Evolutionary conservation across 2,329 filamentous ascomycete species (phyloP).

Genomic region (Aspergillus niger): DNA sequence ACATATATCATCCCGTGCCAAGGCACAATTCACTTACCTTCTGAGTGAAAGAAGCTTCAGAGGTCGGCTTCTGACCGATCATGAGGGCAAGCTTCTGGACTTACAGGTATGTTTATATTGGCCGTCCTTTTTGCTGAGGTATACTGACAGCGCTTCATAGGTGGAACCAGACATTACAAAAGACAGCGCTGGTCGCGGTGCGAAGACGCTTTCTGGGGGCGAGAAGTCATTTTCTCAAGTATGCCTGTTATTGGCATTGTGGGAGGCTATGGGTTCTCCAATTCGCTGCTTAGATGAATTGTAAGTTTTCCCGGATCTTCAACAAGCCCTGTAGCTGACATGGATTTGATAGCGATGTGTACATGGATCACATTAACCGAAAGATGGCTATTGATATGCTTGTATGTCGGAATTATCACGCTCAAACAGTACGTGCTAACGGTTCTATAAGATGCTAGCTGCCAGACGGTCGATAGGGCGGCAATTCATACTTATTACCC

Average conservation of each 20-base stretch:
- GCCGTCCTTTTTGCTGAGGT: not conserved
- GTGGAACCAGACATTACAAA: constrained; percentile 70
- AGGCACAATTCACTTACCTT: constrained; percentile 83
- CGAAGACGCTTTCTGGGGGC: constrained; percentile 90
- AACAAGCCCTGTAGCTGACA: constrained; percentile 20
- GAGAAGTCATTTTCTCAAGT: constrained; percentile 99
- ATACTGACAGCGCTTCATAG: constrained; percentile 31
- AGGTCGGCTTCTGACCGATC: constrained; percentile 77
- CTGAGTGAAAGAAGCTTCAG: constrained; percentile 88
- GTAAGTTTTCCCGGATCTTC: constrained; percentile 39
- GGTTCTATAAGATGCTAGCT: constrained; percentile 68
- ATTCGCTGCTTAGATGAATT: constrained; percentile 96
- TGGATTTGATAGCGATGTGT: constrained; percentile 67
- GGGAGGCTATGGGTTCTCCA: constrained; percentile 97
- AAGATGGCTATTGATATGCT: constrained; percentile 93
- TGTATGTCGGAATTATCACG: constrained; percentile 53
- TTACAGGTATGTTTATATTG: constrained; percentile 60
- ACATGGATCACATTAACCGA: constrained; percentile 97
- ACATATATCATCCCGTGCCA: constrained; percentile 81
- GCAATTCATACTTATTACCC: constrained; percentile 96
- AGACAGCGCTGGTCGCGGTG: constrained; percentile 71
- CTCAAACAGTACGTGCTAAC: constrained; percentile 1
- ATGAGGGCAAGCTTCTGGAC: constrained; percentile 71
- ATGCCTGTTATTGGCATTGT: constrained; percentile 86
- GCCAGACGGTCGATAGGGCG: constrained; percentile 83